These are phyloP conservation scores for Candida nitratophila DNA, from an alignment of 805 yeast species.

Conservation along the genomic window DNA sequence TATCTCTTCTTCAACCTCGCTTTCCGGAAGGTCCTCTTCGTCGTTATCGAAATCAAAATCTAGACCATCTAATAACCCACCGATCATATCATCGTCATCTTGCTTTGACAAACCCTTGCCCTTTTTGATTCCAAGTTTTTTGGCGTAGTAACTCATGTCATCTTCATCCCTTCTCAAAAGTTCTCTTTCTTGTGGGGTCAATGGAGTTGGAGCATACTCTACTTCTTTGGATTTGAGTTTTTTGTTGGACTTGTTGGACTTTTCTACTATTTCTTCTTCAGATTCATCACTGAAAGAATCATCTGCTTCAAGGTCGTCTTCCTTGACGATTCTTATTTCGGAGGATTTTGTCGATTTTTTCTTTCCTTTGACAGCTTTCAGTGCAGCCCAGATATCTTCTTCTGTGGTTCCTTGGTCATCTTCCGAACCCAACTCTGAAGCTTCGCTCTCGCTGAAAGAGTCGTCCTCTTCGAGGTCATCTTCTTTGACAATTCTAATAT, in stretches of 20 bases:
- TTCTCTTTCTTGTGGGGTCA: conserved; percentile 39
- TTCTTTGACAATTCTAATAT: conserved; percentile 11
- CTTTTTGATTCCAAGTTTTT: conserved; percentile 59
- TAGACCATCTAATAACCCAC: conserved; percentile 4
- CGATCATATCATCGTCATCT: conserved; percentile 2
- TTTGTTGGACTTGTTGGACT: neutral
- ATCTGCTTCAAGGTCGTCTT: conserved; percentile 14
- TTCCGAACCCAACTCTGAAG: conserved; percentile 13
- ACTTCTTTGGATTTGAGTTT: conserved; percentile 4
- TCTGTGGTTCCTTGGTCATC: conserved; percentile 4
- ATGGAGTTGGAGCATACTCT: conserved; percentile 3
- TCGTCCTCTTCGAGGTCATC: conserved; percentile 19
- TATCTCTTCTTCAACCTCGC: conserved; percentile 11
- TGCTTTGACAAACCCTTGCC: conserved; percentile 9
- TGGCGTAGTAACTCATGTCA: conserved; percentile 74
- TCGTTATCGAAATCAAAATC: conserved; percentile 17
- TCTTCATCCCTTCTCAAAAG: conserved; percentile 55
- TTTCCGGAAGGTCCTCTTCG: no score
- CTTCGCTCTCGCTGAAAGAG: conserved; percentile 6
- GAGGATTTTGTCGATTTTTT: conserved; percentile 11
- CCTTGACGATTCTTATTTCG: conserved; percentile 18
- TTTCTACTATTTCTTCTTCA: conserved; percentile 12
- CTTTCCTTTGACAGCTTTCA: conserved; percentile 7
- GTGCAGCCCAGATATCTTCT: conserved; percentile 9
- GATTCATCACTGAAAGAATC: conserved; percentile 15